These are phyloP conservation scores for Kluyveromyces sp. DNA, from an alignment of 1,139 yeast species.

Conservation along the genomic window DNA sequence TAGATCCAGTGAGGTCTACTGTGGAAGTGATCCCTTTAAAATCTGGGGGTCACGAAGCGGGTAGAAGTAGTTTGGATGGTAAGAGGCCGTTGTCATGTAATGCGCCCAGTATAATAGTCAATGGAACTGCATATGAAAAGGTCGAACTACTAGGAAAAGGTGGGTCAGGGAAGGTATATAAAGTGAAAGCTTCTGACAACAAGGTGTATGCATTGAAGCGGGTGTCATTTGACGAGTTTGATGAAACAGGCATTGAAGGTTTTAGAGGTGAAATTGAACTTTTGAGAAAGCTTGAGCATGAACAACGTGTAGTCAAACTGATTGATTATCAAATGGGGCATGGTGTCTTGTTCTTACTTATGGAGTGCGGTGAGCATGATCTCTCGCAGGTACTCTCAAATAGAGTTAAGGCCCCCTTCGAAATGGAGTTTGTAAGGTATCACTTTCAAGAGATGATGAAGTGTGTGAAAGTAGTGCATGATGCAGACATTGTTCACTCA, in stretches of 20 bases:
- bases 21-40: conserved; percentile 10
- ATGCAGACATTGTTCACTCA: conserved; percentile 84
- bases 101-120: conserved; percentile 36
- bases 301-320: conserved; percentile 70
- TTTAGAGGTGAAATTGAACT: conserved; percentile 88
- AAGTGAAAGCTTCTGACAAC: conserved; percentile 54
- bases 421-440: conserved; percentile 71
- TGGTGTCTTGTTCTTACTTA: conserved; percentile 62
- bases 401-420: conserved; percentile 49
- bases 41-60: conserved; percentile 6
- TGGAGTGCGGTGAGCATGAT: conserved; percentile 96
- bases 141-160: conserved; percentile 83
- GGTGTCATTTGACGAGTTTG: conserved; percentile 76
- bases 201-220: conserved; percentile 73
- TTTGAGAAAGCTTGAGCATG: conserved; percentile 50
- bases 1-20: conserved; percentile 19
- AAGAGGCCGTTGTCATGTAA: conserved; percentile 2
- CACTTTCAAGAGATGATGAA: conserved; percentile 73
- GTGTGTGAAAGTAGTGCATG: conserved; percentile 85
- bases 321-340: conserved; percentile 66
- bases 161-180: conserved; percentile 88
- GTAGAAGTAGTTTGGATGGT: conserved; percentile 9
- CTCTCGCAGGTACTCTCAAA: conserved; percentile 72
- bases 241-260: conserved; percentile 62
- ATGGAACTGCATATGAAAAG: conserved; percentile 62